phyloP scores from a whole-genome alignment of 2,329 filamentous ascomycete genomes.

The Botrytis tulipae region DNA sequence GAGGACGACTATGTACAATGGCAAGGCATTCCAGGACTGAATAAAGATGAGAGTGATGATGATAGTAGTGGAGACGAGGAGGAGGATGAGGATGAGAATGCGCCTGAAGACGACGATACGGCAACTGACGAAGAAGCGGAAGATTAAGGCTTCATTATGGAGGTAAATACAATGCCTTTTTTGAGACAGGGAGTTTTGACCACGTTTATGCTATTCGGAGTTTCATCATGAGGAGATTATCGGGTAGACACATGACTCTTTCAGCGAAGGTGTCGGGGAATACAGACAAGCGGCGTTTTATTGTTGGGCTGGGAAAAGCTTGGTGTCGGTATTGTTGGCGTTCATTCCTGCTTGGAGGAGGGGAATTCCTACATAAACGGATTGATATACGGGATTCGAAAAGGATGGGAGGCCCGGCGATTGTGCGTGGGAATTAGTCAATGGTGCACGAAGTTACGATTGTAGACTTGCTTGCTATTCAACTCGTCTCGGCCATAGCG shows the following conservation, averaged over 20 bases:
- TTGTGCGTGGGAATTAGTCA: not conserved
- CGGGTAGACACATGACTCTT: not conserved
- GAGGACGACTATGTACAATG: conserved; percentile 80
- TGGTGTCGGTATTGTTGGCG: conserved; percentile 6
- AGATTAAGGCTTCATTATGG: conserved; percentile 25
- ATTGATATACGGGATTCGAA: not conserved
- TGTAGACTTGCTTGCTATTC: not conserved
- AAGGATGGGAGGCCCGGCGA: not conserved
- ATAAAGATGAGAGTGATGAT: conserved; percentile 55
- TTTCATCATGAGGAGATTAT: not conserved
- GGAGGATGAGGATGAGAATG: conserved; percentile 24
- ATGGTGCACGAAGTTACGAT: not conserved
- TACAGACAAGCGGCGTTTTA: not conserved
- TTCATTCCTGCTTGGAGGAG: not conserved
- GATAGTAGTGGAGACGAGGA: conserved; percentile 46
- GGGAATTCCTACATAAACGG: not conserved
- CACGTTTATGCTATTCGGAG: not conserved
- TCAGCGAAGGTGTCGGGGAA: conserved; percentile 6
- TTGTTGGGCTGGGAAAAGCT: not conserved
- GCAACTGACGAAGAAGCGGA: conserved; percentile 33
- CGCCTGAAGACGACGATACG: conserved; percentile 28
- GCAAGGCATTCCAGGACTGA: conserved; percentile 69
- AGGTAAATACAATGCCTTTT: not conserved
- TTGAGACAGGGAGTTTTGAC: conserved; percentile 6
- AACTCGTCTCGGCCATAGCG: not conserved